A percentile compares a stretch with the other conserved stretches of the same genome.
Conservation (phyloP, 2,329 filamentous ascomycete genomes). For the Zymoseptoria tritici region DNA sequence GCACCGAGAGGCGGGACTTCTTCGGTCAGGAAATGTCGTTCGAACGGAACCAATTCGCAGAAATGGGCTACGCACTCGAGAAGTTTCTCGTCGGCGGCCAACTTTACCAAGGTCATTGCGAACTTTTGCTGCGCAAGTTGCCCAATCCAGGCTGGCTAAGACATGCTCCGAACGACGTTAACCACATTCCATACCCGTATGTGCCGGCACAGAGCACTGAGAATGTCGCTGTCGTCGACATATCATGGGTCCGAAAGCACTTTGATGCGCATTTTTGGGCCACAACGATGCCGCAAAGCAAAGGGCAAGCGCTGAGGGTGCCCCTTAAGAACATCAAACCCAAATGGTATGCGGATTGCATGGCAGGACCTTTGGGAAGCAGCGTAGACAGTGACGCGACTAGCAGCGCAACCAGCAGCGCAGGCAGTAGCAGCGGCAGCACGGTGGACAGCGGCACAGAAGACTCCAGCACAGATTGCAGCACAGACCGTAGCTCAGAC, state of each 20-base stretch:
- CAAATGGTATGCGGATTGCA: neutral
- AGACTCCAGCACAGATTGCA: no score
- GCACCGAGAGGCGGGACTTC: neutral
- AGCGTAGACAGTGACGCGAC: neutral
- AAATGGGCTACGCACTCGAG: neutral
- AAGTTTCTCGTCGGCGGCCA: neutral
- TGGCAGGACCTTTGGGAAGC: no score
- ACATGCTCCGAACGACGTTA: neutral
- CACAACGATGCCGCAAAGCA: neutral
- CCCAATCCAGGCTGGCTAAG: neutral
- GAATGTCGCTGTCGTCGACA: neutral
- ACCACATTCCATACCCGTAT: neutral
- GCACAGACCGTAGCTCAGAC: neutral
- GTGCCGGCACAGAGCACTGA: neutral
- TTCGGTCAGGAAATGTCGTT: neutral
- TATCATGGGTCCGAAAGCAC: neutral
- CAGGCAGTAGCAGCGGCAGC: neutral
- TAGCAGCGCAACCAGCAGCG: neutral
- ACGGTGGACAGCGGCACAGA: neutral
- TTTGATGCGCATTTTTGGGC: neutral
- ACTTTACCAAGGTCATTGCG: neutral
- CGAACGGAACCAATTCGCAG: neutral
- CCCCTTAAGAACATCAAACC: neutral
- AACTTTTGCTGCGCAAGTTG: neutral
- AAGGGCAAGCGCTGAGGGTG: neutral